These are phyloP conservation scores for Omphalotus guepiniiformis DNA, from an alignment of 768 basidiomycete genomes.

Conservation along the genomic window DNA sequence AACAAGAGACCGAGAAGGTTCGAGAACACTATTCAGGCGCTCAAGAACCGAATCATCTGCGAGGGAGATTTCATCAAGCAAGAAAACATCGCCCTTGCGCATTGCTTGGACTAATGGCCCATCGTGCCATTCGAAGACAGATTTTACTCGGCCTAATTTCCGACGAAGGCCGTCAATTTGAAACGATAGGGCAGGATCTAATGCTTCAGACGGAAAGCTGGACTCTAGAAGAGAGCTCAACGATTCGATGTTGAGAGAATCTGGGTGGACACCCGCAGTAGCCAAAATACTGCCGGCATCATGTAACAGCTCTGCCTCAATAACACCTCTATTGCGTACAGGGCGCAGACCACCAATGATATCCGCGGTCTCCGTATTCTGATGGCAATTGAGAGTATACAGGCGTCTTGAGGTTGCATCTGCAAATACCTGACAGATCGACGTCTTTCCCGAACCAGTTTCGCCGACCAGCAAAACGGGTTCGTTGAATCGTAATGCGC, in stretches of 20 bases:
- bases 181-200: slow-evolving; percentile 26
- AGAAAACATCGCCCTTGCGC: slow-evolving; percentile 76
- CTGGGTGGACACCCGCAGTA: slow-evolving; percentile 33
- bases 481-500: slow-evolving; percentile 88
- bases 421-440: slow-evolving; percentile 89
- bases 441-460: slow-evolving; percentile 97
- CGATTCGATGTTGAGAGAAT: slow-evolving; percentile 9
- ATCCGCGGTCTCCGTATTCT: slow-evolving; percentile 97
- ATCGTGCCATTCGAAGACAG: slow-evolving; percentile 95
- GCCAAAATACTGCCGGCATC: slow-evolving; percentile 40
- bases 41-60: slow-evolving; percentile 98
- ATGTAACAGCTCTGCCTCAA: slow-evolving; percentile 45
- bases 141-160: slow-evolving; percentile 48
- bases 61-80: slow-evolving; percentile 95
- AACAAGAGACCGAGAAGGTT: slow-evolving; percentile 82
- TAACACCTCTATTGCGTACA: slow-evolving; percentile 64
- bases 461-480: slow-evolving; percentile 95
- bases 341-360: slow-evolving; percentile 92
- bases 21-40: slow-evolving; percentile 94
- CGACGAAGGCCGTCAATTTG: slow-evolving; percentile 39
- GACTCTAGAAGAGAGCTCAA: slow-evolving; percentile 17
- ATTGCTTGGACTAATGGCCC: slow-evolving; percentile 95
- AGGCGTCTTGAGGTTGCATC: slow-evolving; percentile 57
- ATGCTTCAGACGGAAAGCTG: slow-evolving; percentile 8
- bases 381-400: slow-evolving; percentile 87